These are phyloP conservation scores for Yamadazyma oceani DNA, from an alignment of 1,139 yeast species.

Conservation along the genomic window DNA sequence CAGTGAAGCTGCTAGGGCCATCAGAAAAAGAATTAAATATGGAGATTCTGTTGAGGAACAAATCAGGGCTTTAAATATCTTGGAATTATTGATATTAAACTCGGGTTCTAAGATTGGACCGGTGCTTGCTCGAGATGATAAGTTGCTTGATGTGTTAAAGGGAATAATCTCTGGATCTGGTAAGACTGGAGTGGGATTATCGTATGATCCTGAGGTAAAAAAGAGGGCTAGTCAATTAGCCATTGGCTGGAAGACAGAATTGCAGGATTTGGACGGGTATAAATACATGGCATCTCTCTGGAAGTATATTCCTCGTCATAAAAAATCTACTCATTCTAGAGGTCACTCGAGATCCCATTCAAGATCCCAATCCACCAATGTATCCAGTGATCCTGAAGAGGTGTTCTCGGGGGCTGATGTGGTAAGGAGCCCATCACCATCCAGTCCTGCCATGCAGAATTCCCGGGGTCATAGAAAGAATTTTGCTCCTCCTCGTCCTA, in stretches of 20 bases:
- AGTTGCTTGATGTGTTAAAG: constrained; percentile 65
- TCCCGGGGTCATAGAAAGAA: constrained; percentile 1
- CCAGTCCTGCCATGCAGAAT: constrained; percentile 16
- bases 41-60: constrained; percentile 63
- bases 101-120: constrained; percentile 55
- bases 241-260: constrained; percentile 63
- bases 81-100: constrained; percentile 77
- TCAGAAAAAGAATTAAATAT: constrained; percentile 84
- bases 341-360: constrained; percentile 12
- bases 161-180: constrained; percentile 43
- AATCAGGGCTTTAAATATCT: constrained; percentile 61
- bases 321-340: constrained; percentile 9
- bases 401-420: constrained; percentile 15
- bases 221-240: constrained; percentile 49
- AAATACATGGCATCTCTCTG: constrained; percentile 51
- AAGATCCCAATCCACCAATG: constrained; percentile 10
- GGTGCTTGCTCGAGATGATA: constrained; percentile 66
- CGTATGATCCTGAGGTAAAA: constrained; percentile 46
- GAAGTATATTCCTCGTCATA: constrained; percentile 29
- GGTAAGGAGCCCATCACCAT: constrained; percentile 18
- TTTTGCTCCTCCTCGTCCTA: constrained; percentile 33
- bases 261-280: constrained; percentile 51
- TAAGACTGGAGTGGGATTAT: constrained; percentile 37
- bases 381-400: constrained; percentile 9
- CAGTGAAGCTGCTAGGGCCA: constrained; percentile 84